Evolutionary conservation across 805 yeast species (phyloP).

Genomic region (Dipodascopsis uninucleata): DNA sequence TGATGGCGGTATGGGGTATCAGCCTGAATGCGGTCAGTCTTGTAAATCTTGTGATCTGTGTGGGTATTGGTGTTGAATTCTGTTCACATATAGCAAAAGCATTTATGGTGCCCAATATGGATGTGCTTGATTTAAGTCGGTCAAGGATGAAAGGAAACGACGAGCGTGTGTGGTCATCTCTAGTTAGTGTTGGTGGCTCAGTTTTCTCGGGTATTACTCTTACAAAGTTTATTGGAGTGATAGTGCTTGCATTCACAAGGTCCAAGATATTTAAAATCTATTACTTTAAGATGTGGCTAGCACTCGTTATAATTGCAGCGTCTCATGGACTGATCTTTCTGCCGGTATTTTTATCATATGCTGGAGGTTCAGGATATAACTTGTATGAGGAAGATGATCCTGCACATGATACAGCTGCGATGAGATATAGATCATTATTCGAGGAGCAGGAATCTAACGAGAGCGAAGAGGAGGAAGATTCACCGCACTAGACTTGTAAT

Average conservation of each 20-base stretch:
- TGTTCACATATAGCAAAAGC: slow-evolving; percentile 84
- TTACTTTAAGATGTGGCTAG: slow-evolving; percentile 92
- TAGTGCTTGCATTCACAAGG: slow-evolving; percentile 78
- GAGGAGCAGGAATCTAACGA: slow-evolving; percentile 8
- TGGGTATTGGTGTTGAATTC: slow-evolving; percentile 90
- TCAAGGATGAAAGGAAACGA: slow-evolving; percentile 30
- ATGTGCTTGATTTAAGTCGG: slow-evolving; percentile 33
- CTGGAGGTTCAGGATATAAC: slow-evolving; percentile 58
- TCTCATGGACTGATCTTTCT: slow-evolving; percentile 73
- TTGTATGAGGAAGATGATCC: slow-evolving; percentile 34
- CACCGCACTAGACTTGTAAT: no score
- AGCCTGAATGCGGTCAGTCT: slow-evolving; percentile 83
- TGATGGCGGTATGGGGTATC: slow-evolving; percentile 70
- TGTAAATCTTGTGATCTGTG: slow-evolving; percentile 87
- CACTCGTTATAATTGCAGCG: slow-evolving; percentile 71
- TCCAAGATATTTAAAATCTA: slow-evolving; percentile 87
- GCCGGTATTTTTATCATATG: slow-evolving; percentile 65
- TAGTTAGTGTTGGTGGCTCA: slow-evolving; percentile 80
- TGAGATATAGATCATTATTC: slow-evolving; percentile 6
- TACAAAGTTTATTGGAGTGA: slow-evolving; percentile 84
- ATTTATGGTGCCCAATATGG: slow-evolving; percentile 50
- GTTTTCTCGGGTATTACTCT: slow-evolving; percentile 87
- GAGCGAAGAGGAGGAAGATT: slow-evolving; percentile 1
- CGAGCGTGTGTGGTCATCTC: slow-evolving; percentile 51
- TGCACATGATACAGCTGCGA: not conserved